Percentiles rank a stretch among this genome's conserved stretches.
Evolutionary conservation across 2,329 filamentous ascomycete species (phyloP).

Genomic region (Cladosporium sp.): DNA sequence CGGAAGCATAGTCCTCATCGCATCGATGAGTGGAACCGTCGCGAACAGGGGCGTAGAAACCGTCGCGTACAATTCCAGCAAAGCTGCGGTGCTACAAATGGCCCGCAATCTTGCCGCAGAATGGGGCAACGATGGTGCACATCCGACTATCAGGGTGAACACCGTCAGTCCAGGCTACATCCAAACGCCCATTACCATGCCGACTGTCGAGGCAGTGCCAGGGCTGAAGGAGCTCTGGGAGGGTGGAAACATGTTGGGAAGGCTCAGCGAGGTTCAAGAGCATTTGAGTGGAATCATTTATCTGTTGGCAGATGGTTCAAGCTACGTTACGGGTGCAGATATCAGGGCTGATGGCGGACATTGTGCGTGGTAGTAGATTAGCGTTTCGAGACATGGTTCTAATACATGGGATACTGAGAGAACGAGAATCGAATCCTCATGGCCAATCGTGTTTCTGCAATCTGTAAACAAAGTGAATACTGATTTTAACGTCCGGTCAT

Average conservation of each 20-base stretch:
- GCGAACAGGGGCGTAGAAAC: slow-evolving; percentile 35
- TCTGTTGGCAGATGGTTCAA: slow-evolving; percentile 65
- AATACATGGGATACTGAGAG: too few relatives aligned
- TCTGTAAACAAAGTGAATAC: neutral
- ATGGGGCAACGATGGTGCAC: slow-evolving; percentile 36
- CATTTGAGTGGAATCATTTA: slow-evolving; percentile 67
- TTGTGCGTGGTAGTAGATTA: slow-evolving; percentile 5
- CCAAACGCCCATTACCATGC: slow-evolving; percentile 33
- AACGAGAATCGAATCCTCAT: too few relatives aligned
- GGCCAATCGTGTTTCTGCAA: too few relatives aligned
- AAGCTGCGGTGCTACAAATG: slow-evolving; percentile 56
- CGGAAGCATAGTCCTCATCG: slow-evolving; percentile 42
- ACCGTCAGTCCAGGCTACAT: slow-evolving; percentile 38
- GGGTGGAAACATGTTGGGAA: slow-evolving; percentile 54
- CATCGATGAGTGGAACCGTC: slow-evolving; percentile 36
- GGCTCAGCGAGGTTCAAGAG: slow-evolving; percentile 57
- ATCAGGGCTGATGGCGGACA: slow-evolving; percentile 73
- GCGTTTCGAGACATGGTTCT: neutral
- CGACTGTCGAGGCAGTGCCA: slow-evolving; percentile 39
- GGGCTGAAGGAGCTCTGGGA: slow-evolving; percentile 55
- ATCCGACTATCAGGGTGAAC: slow-evolving; percentile 38
- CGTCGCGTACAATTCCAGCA: slow-evolving; percentile 56
- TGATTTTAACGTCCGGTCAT: neutral
- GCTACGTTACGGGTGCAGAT: slow-evolving; percentile 70
- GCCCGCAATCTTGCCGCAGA: slow-evolving; percentile 55